Conservation (phyloP, 2,329 filamentous ascomycete species). For the Fusarium austroafricanum region DNA sequence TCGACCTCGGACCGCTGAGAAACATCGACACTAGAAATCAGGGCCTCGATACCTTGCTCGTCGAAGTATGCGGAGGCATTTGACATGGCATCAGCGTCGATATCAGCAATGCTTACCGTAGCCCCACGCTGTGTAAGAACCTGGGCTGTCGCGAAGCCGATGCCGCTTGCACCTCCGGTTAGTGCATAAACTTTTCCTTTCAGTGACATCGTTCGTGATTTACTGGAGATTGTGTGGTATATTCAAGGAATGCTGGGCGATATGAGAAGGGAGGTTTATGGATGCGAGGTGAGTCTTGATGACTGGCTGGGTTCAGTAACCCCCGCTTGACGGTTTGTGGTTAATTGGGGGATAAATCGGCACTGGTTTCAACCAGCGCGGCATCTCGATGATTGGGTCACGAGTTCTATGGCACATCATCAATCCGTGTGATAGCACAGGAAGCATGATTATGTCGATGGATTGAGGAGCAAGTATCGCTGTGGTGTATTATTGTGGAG, state of each 20-base stretch:
- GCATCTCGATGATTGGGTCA: not conserved
- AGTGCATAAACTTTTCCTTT: conserved; percentile 54
- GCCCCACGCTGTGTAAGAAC: conserved; percentile 53
- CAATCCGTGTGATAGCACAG: no score
- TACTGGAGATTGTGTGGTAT: not conserved
- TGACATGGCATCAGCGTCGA: conserved; percentile 48
- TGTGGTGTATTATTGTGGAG: no score
- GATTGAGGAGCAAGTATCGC: not conserved
- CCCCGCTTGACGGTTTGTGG: conserved; percentile 22
- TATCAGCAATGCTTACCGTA: conserved; percentile 55
- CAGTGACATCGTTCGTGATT: conserved; percentile 44
- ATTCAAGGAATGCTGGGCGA: no score
- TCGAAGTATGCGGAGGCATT: conserved; percentile 49
- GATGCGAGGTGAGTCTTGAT: conserved; percentile 5
- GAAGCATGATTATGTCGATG: no score
- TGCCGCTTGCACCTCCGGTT: conserved; percentile 58
- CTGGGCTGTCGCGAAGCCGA: conserved; percentile 56
- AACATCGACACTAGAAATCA: conserved; percentile 60
- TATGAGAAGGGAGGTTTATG: not conserved
- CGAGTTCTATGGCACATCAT: not conserved
- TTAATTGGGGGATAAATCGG: conserved; percentile 27
- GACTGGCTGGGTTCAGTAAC: conserved; percentile 3
- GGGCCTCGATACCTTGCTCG: conserved; percentile 43
- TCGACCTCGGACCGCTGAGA: conserved; percentile 61
- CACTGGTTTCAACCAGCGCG: not conserved